A percentile compares a stretch with the other conserved stretches of the same genome.
These are phyloP conservation scores for Mycena olivaceomarginata DNA, from an alignment of 768 basidiomycete species.

Conservation along the genomic window DNA sequence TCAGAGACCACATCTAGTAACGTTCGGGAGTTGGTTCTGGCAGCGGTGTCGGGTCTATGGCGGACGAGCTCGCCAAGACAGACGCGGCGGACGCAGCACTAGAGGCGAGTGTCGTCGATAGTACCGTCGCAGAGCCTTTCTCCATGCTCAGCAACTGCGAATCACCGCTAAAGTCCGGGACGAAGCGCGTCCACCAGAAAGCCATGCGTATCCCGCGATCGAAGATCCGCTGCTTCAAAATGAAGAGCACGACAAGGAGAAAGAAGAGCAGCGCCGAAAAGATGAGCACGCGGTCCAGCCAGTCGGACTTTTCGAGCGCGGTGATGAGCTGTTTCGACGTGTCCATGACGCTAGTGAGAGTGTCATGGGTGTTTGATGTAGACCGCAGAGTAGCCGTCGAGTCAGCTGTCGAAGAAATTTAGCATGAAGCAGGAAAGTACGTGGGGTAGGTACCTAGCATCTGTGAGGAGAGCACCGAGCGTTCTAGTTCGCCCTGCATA, in stretches of 20 bases:
- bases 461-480: constrained; percentile 90
- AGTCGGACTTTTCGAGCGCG: constrained; percentile 92
- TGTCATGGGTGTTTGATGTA: constrained; percentile 86
- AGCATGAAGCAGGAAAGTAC: background rate
- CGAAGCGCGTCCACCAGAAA: constrained; percentile 91
- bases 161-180: constrained; percentile 72
- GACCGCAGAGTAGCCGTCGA: constrained; percentile 87
- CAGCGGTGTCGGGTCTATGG: background rate
- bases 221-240: constrained; percentile 91
- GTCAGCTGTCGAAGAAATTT: constrained; percentile 68
- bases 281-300: constrained; percentile 93
- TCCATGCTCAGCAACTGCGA: constrained; percentile 57
- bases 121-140: constrained; percentile 50
- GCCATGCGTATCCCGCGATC: constrained; percentile 87
- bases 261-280: constrained; percentile 89
- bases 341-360: constrained; percentile 79
- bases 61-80: constrained; percentile 21
- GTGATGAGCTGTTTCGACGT: constrained; percentile 92
- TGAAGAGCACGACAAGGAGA: constrained; percentile 87
- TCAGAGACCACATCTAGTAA: constrained; percentile 8
- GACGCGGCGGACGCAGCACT: constrained; percentile 24
- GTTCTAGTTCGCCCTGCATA: constrained; percentile 95
- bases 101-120: constrained; percentile 31
- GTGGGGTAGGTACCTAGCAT: constrained; percentile 78
- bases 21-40: constrained; percentile 11